phyloP scores from a whole-genome alignment of 2,329 filamentous ascomycete genomes.

The Trichoderma aggressivum region DNA sequence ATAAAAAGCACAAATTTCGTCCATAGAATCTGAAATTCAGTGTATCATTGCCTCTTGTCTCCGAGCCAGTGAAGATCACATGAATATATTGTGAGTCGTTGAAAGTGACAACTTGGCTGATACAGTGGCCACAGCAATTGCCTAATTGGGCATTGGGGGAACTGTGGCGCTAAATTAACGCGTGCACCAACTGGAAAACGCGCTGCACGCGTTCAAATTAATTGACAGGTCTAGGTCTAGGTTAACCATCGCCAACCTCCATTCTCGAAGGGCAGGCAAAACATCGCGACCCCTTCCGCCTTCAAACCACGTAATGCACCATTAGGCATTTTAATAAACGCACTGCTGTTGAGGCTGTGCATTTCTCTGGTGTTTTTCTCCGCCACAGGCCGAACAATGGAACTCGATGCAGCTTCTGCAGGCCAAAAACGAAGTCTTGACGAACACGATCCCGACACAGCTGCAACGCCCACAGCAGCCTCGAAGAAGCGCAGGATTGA shows the following conservation, averaged over 20 bases:
- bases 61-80: not conserved
- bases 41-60: not conserved
- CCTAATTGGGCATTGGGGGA: not conserved
- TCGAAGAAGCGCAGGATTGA: slow-evolving; percentile 35
- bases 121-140: not conserved
- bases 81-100: not conserved
- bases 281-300: not conserved
- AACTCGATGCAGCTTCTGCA: slow-evolving; percentile 23
- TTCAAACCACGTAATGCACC: not conserved
- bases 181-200: slow-evolving; percentile 8
- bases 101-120: not conserved
- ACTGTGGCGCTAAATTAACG: slow-evolving; percentile 17
- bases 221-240: slow-evolving; percentile 12
- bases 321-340: not conserved
- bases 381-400: slow-evolving; percentile 25
- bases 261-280: not conserved
- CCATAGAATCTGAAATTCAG: not conserved
- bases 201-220: slow-evolving; percentile 15
- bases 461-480: slow-evolving; percentile 24
- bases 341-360: not conserved
- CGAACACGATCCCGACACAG: slow-evolving; percentile 23
- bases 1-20: not conserved
- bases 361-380: not conserved
- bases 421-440: slow-evolving; percentile 27
- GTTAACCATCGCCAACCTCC: slow-evolving; percentile 6